These are phyloP conservation scores for Teunomyces funiuensis DNA, from an alignment of 805 yeast genomes.

Conservation along the genomic window DNA sequence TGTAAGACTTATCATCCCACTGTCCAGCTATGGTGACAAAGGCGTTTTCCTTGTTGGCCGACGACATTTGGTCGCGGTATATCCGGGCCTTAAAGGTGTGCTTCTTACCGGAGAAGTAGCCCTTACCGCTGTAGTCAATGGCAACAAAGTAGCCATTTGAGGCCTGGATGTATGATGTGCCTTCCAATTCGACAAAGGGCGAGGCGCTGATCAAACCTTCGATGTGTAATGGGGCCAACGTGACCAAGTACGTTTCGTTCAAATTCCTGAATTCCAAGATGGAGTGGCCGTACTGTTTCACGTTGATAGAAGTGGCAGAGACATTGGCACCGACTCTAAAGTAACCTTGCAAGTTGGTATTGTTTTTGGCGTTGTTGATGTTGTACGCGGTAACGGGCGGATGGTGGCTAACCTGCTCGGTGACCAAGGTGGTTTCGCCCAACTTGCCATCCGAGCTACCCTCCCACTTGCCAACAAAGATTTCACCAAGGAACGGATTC, in stretches of 20 bases:
- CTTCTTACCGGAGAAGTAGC: constrained; percentile 93
- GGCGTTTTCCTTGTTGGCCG: constrained; percentile 57
- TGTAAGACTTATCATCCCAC: constrained; percentile 80
- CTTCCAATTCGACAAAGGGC: constrained; percentile 94
- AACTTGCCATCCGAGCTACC: constrained; percentile 48
- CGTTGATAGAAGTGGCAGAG: constrained; percentile 72
- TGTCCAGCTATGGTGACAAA: constrained; percentile 83
- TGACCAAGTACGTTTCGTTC: constrained; percentile 68
- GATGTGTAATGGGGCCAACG: constrained; percentile 93
- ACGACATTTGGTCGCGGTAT: constrained; percentile 50
- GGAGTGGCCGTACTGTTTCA: constrained; percentile 93
- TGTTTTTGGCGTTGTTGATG: constrained; percentile 68
- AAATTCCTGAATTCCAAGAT: constrained; percentile 61
- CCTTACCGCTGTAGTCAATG: constrained; percentile 86
- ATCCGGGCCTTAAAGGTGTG: constrained; percentile 88
- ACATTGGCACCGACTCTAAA: constrained; percentile 85
- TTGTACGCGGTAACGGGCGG: constrained; percentile 97
- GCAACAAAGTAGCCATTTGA: constrained; percentile 73
- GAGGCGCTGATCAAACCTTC: constrained; percentile 90
- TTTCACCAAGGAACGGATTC: constrained; percentile 94
- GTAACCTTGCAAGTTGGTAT: constrained; percentile 78
- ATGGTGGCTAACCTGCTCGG: constrained; percentile 96
- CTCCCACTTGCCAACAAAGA: constrained; percentile 87
- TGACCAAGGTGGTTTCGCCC: constrained; percentile 76
- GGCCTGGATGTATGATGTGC: constrained; percentile 79